Evolutionary conservation across 2,329 filamentous ascomycete species (phyloP), one percentile per base, ranked within the genome.

Genomic region (Aspergillus arachidicola): DNA sequence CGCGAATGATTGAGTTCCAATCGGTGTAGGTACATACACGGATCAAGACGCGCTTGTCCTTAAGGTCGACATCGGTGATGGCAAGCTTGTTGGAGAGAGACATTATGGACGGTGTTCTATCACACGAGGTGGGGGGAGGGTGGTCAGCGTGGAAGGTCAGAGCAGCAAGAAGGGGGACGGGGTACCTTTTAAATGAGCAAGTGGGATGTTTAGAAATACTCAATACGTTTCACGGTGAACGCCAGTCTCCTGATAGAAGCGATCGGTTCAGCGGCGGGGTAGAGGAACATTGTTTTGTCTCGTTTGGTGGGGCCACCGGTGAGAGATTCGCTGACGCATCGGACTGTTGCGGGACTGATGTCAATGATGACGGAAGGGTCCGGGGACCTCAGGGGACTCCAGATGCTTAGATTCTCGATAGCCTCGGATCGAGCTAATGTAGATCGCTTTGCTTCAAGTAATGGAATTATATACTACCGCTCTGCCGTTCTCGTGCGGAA

Each of bases 31-130:
- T 9, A 84, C 91, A 81, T 87, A 96, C 95, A 77, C 95, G 91
- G 80, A 99, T 97, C 75, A 99, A 87, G 81, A 98, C 95, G 75
- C 94, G 89, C 89, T 99, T 99, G 88, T 87, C 94, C 89, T 97
- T 96, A 82, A 99, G 87, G 83, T 99, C 94, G 76, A 96, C 90
- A 78, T 99, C 94, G 71, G 89, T 92, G 82, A 99, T 97, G 72
- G 93, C 92, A 75, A 99, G 92, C 88, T 99, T 99, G 88, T 89
- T 97, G 75, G 94, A 92, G 79, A 99, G 92, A 89, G 95, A 98
- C 95, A 99, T 99, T 64, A 60, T 78, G 63, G 60, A 58, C 54
- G 59, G 54, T 67, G 65, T 61, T 32, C 48, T 51, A 32, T 69
- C 45, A 48, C 21, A 26, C 4, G 7, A 65, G 54, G 64, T 58